Base-by-base conservation (phyloP, 805 yeast species). In the Yueomyces sp. region DNA sequence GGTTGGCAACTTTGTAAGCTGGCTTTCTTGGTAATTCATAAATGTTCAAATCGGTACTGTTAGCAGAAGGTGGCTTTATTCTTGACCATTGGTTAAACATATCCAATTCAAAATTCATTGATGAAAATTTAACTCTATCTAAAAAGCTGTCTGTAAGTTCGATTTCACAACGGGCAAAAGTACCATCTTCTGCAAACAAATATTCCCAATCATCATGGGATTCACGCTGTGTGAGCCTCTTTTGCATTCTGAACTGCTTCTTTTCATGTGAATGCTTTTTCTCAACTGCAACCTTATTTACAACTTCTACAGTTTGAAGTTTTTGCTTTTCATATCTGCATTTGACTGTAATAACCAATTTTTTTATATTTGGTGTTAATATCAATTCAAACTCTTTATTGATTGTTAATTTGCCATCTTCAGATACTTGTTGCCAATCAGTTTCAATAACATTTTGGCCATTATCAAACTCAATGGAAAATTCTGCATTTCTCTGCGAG, bases 101-200 rank as follows among this genome's bases (percentile, higher is more conserved):
- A 28, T 49, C 46, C 40, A 51, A 40, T 4, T 42, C 31, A 3
- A 47, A 30, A 2, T 44, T 32, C 26, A 44, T 44, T 26, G 44
- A 38, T 4, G 41, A 46, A 36, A 51, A 57, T 38, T 46, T 44
- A 19, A 41, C 40, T 30, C 45, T 39, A 2, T 47, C 36, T 36
- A 61, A 46, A 37, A 50, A 49, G 3, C 40, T 45, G 4, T 47
- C 46, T 43, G 49, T 43, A 5, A 61, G 39, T 6, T 73, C 73
- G 43, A 88, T 67, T 51, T 81, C 78, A 43, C 83, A 74, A 53
- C 90, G 72, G 6, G 86, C 95, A 69, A 85, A 87, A 36, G 95
- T 85, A 2, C 97, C 97, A 59, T 86, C 94, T 33, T 70, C 69
- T 2, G 96, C 95, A 49, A 86, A 72, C 44, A 74, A 64, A 33